Percentiles rank a stretch among this genome's conserved stretches.
Conservation (phyloP, 345 rosid genomes). For the Salix suchowensis region DNA sequence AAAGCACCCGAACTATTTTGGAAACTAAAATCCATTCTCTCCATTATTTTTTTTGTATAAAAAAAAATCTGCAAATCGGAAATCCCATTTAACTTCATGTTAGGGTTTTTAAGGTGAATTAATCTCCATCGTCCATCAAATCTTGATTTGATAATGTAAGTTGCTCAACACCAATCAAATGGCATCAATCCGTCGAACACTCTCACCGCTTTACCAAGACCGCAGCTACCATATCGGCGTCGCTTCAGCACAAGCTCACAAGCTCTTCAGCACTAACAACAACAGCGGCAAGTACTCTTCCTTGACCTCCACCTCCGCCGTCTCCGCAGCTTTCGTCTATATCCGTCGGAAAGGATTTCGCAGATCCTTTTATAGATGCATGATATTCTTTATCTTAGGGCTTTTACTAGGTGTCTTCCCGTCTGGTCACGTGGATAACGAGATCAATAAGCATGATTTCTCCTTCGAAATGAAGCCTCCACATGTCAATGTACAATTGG, state of each 20-base stretch:
- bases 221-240: constrained; percentile 36
- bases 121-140: background rate
- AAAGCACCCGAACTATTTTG: no score
- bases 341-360: constrained; percentile 42
- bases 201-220: constrained; percentile 67
- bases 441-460: constrained; percentile 40
- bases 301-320: constrained; percentile 18
- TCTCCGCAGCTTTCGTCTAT: constrained; percentile 24
- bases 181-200: constrained; percentile 92
- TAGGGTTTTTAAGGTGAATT: background rate
- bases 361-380: constrained; percentile 55
- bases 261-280: constrained; percentile 20
- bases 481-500: constrained; percentile 39
- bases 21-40: no score
- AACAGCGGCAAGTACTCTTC: constrained; percentile 37
- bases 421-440: constrained; percentile 51
- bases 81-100: background rate
- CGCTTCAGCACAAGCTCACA: constrained; percentile 13
- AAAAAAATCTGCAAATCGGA: no score
- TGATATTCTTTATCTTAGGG: constrained; percentile 61
- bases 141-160: constrained; percentile 24
- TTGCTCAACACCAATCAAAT: constrained; percentile 20
- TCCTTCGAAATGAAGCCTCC: constrained; percentile 66
- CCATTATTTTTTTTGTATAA: no score
- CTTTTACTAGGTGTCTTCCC: constrained; percentile 58